Evolutionary conservation across 2,329 filamentous ascomycete genomes (phyloP), one percentile per base, ranked within the genome.

Genomic region (Ophiocordyceps polyrhachis-furcata): DNA sequence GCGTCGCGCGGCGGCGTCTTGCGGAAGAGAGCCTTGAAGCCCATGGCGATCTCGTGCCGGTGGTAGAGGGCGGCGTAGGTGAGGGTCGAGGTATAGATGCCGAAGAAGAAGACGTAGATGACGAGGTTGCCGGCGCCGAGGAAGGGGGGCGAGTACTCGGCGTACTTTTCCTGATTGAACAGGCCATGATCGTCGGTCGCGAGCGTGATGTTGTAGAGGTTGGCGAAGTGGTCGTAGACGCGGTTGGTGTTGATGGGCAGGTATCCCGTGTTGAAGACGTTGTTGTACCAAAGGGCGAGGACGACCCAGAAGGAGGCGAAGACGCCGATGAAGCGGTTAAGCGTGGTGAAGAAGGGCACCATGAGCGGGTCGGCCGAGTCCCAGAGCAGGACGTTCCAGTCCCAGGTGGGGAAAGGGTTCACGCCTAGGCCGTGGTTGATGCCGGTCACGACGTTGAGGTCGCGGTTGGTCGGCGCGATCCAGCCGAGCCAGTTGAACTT

Each of bases 251-350:
- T 71, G 58, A 73, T 69, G 28, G 67, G 66, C 25, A 72, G 57
- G 50, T 74, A 78, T 44, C 68, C 64, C 12, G 68, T 70, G 56
- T 73, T 71, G 61, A 70, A 80, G 2, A 70, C 58, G 45, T 75
- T 74, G 41, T 62, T 68, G 55, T 73, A 82, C 61, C 76, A 79
- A 9, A 81, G 54, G 23, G 60, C 71, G 2, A 72, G 56, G 14
- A 75, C 63, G 14, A 80, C 61, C 60, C 73, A 69, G 51, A 69
- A 68, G 40, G 68, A 71, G 32, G 72, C 49, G 13, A 76, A 64
- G 43, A 72, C 66, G 28, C 76, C 76, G 41, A 78, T 59, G 48
- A 79, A 64, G 20, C 71, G 73, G 56, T 82, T 82, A 45, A 75
- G 63, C 40, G 77, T 79, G 25, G 71, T 73, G 58, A 76, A 71